Percentiles rank a stretch among this genome's conserved stretches.
phyloP scores from a whole-genome alignment of 1,139 yeast genomes.

The Sugiyamaella xylanicola region DNA sequence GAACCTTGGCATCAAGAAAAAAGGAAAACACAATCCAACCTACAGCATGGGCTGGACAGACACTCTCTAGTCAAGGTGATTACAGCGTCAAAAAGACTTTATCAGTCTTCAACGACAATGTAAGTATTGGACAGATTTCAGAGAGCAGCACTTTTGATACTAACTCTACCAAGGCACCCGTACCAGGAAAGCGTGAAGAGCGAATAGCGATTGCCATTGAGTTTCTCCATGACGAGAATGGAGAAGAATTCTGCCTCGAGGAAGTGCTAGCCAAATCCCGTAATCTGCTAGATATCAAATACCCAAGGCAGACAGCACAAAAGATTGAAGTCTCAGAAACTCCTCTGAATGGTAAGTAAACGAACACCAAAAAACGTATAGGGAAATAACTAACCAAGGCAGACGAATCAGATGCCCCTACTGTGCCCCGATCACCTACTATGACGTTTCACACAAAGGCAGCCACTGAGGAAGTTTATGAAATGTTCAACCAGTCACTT shows the following conservation, averaged over 20 bases:
- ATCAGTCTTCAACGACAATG: conserved; percentile 49
- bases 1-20: conserved; percentile 52
- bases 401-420: conserved; percentile 29
- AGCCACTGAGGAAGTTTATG: conserved; percentile 73
- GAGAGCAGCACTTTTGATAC: not conserved
- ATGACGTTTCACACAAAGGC: conserved; percentile 74
- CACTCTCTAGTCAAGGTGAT: conserved; percentile 39
- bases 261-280: conserved; percentile 60
- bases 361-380: not conserved
- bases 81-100: conserved; percentile 38
- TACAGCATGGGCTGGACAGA: conserved; percentile 70
- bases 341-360: conserved; percentile 32
- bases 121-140: conserved; percentile 19
- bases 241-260: conserved; percentile 60
- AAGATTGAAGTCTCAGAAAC: conserved; percentile 26
- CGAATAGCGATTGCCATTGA: conserved; percentile 52
- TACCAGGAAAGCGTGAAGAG: conserved; percentile 56
- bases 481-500: conserved; percentile 73
- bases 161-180: conserved; percentile 21
- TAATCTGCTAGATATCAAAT: conserved; percentile 34
- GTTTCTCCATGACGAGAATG: conserved; percentile 50
- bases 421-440: conserved; percentile 55
- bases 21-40: conserved; percentile 68
- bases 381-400: conserved; percentile 18
- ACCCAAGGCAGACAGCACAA: conserved; percentile 23